Conservation (phyloP, 345 rosid species). For the Rubroshorea leprosula region DNA sequence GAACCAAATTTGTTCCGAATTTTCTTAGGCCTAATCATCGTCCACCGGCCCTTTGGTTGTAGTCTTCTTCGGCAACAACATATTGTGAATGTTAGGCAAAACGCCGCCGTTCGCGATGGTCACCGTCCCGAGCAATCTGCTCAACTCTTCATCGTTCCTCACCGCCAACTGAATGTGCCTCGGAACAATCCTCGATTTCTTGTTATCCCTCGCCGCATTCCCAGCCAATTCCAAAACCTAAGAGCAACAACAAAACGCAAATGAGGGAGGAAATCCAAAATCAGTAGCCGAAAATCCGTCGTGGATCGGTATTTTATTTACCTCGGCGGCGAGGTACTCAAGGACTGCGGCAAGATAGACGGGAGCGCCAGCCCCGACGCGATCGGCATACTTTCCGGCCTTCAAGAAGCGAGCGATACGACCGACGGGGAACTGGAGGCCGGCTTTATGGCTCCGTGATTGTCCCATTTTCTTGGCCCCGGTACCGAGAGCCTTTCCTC, state of each 20-base stretch:
- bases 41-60: not conserved
- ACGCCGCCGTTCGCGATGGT: conserved; percentile 9
- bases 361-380: conserved; percentile 24
- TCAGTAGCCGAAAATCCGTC: too few relatives aligned
- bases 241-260: not conserved
- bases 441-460: conserved; percentile 13
- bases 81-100: conserved; percentile 15
- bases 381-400: conserved; percentile 26
- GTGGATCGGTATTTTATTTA: too few relatives aligned
- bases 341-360: conserved; percentile 12
- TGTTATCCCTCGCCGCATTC: conserved; percentile 34
- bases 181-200: conserved; percentile 31
- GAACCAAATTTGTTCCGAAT: too few relatives aligned
- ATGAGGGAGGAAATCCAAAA: not conserved
- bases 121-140: conserved; percentile 15
- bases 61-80: conserved; percentile 5
- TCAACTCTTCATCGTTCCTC: too few relatives aligned
- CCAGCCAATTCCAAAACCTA: conserved; percentile 39
- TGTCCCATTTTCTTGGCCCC: conserved; percentile 8
- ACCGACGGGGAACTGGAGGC: conserved; percentile 17
- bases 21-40: not conserved
- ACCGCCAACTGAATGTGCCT: conserved; percentile 32
- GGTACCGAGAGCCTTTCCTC: conserved; percentile 24
- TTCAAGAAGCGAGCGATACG: conserved; percentile 17
- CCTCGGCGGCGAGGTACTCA: conserved; percentile 24